Conservation (phyloP, 768 basidiomycete species). For the Trametes punicea region DNA sequence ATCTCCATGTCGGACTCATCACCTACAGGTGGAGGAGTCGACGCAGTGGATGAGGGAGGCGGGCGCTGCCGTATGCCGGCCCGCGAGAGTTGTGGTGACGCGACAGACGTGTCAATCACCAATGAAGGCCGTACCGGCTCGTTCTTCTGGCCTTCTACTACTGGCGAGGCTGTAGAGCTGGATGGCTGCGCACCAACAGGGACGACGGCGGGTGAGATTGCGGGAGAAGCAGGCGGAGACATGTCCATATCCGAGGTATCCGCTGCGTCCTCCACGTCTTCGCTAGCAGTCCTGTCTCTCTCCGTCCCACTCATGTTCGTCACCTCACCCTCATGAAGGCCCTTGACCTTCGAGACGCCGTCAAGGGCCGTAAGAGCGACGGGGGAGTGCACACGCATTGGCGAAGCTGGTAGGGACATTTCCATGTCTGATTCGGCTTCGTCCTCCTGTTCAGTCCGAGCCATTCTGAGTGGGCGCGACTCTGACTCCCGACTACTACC, state of each 20-base stretch:
- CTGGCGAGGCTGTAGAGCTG: background rate
- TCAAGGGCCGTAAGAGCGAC: background rate
- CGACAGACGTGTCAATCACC: constrained; percentile 7
- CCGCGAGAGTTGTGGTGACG: constrained; percentile 3
- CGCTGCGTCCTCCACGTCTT: background rate
- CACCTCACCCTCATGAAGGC: background rate
- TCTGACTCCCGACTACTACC: background rate
- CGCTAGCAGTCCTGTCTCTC: background rate
- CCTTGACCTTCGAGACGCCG: constrained; percentile 3
- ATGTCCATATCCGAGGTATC: constrained; percentile 19
- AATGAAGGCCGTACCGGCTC: constrained; percentile 8
- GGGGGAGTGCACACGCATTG: background rate
- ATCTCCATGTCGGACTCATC: constrained; percentile 19
- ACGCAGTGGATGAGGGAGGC: background rate
- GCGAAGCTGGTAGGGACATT: constrained; percentile 14
- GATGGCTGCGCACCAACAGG: background rate
- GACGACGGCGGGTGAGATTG: background rate
- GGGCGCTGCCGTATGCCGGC: background rate
- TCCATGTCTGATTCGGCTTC: constrained; percentile 22
- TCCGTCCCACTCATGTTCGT: background rate
- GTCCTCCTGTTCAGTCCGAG: background rate
- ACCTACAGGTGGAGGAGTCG: background rate
- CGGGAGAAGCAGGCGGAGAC: constrained; percentile 18
- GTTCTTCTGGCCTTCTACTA: background rate
- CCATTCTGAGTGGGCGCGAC: background rate